Evolutionary conservation across 495 filamentous ascomycete species (phyloP).

Genomic region (Acidiella bohemica): DNA sequence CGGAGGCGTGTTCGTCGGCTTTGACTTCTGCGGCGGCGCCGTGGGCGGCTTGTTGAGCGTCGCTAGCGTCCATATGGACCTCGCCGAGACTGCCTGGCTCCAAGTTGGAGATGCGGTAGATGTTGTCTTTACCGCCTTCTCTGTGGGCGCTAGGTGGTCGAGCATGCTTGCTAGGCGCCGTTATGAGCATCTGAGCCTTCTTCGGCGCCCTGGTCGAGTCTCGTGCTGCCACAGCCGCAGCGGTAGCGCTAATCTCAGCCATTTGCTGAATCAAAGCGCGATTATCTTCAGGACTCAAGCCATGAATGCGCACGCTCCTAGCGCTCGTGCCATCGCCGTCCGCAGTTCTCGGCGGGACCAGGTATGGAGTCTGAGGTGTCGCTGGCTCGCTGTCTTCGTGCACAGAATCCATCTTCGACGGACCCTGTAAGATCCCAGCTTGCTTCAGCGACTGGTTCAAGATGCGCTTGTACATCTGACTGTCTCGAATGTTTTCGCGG

Average conservation of each 20-base stretch:
- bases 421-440: constrained; percentile 42
- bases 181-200: constrained; percentile 30
- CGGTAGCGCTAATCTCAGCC: constrained; percentile 83
- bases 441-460: constrained; percentile 77
- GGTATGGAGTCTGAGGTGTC: constrained; percentile 19
- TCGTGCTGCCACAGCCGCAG: constrained; percentile 73
- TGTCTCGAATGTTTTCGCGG: constrained; percentile 49
- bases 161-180: neutral
- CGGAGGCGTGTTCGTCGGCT: constrained; percentile 19
- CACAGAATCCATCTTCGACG: neutral
- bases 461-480: constrained; percentile 83
- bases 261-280: constrained; percentile 65
- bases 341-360: constrained; percentile 36
- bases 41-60: constrained; percentile 16
- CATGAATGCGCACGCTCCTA: constrained; percentile 38
- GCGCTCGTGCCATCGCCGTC: constrained; percentile 29
- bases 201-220: constrained; percentile 48
- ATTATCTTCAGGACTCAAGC: constrained; percentile 69
- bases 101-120: no score
- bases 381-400: neutral
- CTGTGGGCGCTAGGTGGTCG: neutral
- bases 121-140: neutral
- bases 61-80: no score
- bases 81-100: no score
- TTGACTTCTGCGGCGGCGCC: neutral